Percentiles rank a stretch among this genome's conserved stretches.
Conservation (phyloP, 805 yeast species). For the Kluyveromyces wickerhamii region DNA sequence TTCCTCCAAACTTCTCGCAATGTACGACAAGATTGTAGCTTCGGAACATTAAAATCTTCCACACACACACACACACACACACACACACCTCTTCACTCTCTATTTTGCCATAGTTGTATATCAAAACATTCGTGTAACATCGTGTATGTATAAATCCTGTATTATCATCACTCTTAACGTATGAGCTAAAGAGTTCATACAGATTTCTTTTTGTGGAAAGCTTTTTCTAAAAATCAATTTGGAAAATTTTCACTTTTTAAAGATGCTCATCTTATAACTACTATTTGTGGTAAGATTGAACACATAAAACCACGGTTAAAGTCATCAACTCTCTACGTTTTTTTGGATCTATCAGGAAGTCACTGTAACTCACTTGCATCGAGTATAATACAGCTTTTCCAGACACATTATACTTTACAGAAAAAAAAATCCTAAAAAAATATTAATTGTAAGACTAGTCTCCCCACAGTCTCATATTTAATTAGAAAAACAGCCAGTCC, state of each 20-base stretch:
- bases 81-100: too few species aligned
- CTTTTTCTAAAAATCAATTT: neutral
- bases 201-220: conserved; percentile 1
- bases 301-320: conserved; percentile 2
- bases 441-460: neutral
- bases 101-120: too few species aligned
- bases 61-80: too few species aligned
- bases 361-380: neutral
- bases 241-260: conserved; percentile 1
- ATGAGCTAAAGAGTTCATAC: neutral
- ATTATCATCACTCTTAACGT: neutral
- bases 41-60: neutral
- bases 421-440: conserved; percentile 4
- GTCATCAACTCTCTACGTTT: conserved; percentile 1
- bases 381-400: conserved; percentile 2
- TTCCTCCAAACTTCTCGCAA: conserved; percentile 59
- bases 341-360: neutral
- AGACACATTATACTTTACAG: conserved; percentile 4
- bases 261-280: neutral
- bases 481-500: conserved; percentile 3
- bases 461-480: neutral
- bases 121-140: too few species aligned
- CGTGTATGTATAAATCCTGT: too few species aligned
- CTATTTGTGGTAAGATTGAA: neutral
- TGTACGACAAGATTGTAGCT: conserved; percentile 54